Conservation (phyloP, 768 basidiomycete genomes). For the Boletus eberwhitei region DNA sequence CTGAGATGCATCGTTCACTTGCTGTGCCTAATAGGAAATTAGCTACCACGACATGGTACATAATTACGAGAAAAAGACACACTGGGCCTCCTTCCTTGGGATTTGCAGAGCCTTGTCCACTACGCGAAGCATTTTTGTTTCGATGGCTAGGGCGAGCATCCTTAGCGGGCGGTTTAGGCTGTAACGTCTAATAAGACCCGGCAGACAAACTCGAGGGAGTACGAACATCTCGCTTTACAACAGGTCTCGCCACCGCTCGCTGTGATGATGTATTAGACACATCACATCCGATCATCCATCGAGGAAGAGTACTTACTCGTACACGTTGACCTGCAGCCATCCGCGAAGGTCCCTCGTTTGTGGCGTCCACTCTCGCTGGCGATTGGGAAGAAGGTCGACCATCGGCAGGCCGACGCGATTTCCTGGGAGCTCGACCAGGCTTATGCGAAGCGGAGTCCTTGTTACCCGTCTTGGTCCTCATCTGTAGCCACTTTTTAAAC, state of each 20-base stretch:
- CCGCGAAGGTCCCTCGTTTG: too few relatives aligned
- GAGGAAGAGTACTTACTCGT: too few relatives aligned
- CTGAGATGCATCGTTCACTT: neutral
- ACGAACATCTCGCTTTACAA: neutral
- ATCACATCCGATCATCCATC: neutral
- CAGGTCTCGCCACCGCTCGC: neutral
- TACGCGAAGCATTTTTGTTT: neutral
- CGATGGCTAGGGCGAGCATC: neutral
- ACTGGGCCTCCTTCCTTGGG: neutral
- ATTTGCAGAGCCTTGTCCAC: neutral
- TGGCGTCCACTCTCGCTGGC: too few relatives aligned
- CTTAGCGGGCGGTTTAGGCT: neutral
- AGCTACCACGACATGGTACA: neutral
- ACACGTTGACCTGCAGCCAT: too few relatives aligned
- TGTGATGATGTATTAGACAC: neutral
- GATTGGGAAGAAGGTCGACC: too few relatives aligned
- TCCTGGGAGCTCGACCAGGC: neutral
- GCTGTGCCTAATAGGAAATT: neutral
- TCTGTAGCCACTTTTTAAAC: neutral
- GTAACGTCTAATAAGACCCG: neutral
- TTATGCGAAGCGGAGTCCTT: too few relatives aligned
- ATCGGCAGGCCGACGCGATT: too few relatives aligned
- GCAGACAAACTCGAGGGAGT: neutral
- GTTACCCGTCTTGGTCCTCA: neutral
- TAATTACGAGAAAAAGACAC: neutral